Evolutionary conservation across 75 land plant genomes (phyloP).

Genomic region (Azolla pinnata): DNA sequence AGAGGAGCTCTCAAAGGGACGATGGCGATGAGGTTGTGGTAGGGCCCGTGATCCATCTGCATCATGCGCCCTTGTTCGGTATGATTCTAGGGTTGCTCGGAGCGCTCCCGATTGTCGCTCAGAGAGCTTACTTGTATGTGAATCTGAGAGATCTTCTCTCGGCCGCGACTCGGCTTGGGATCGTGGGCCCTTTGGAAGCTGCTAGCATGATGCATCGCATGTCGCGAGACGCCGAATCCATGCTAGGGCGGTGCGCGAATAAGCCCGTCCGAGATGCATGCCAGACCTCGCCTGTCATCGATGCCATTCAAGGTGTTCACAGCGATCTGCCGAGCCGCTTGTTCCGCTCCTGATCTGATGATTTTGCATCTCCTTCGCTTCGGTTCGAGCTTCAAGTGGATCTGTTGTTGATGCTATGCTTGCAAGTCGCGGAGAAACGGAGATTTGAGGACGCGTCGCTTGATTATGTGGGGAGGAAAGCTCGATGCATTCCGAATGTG

Average conservation of each 20-base stretch:
- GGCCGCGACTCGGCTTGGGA: slow-evolving; percentile 79
- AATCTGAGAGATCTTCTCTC: slow-evolving; percentile 76
- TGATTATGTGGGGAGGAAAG: no score
- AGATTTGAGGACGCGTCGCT: no score
- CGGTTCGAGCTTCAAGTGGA: no score
- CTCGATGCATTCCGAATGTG: no score
- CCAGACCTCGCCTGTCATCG: slow-evolving; percentile 62
- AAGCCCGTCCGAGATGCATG: slow-evolving; percentile 57
- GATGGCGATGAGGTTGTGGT: no score
- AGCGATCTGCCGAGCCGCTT: slow-evolving; percentile 62
- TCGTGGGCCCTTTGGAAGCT: slow-evolving; percentile 81
- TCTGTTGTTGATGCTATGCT: no score
- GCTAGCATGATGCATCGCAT: slow-evolving; percentile 65
- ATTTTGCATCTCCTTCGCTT: no score
- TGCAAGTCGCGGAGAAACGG: no score
- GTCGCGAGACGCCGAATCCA: slow-evolving; percentile 42
- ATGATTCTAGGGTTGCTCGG: slow-evolving; percentile 56
- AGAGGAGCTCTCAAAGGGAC: neutral
- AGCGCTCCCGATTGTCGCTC: slow-evolving; percentile 40
- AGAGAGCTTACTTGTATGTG: slow-evolving; percentile 64
- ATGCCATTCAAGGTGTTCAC: slow-evolving; percentile 75
- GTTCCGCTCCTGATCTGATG: slow-evolving; percentile 89
- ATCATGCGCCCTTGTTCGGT: slow-evolving; percentile 83
- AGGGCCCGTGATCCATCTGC: slow-evolving; percentile 24
- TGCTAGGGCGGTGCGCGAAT: slow-evolving; percentile 47